Base-by-base conservation (phyloP, 2,329 filamentous ascomycete genomes). In the Diaporthe australafricana region DNA sequence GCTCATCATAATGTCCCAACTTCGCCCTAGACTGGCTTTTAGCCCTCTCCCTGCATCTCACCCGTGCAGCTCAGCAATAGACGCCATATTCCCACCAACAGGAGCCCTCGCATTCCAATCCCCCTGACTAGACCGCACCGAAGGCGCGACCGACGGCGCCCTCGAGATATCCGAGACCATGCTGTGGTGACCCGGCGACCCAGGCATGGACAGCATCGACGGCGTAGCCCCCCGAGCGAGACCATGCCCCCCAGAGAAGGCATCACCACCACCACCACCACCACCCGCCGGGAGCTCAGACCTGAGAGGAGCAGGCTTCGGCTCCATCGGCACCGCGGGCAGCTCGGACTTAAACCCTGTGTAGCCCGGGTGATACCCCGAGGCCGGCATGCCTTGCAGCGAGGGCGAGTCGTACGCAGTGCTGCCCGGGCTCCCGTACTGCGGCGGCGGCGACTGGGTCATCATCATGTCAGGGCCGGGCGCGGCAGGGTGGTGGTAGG, bases 121-220 rank as follows among this genome's bases (percentile, higher is more conserved):
- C 3, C 50, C 45, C 4, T 45, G 50, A 20, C 6, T 47, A 2
- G 50, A 68, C 8, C 55, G 50, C 22, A 47, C 42, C 3, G 65
- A 56, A 35, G 50, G 65, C 16, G 65, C 38, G 1, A 55, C 65
- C 12, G 65, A 68, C 30, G 42, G 60, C 16, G 60, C 25, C 38
- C 53, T 50, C 45, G 67, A 69, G 16, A 69, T 35, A 25, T 52
- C 67, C 32, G 53, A 69, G 2, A 69, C 42, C 53, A 69, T 60
- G n/a, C 66, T 69, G 30, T 35, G 52, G 20, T 30, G 66, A 2
- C 66, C 66, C 6, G 32, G 9, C 7, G 66, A 40, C 42, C 52
- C 53, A 14, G 53, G 52, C 25, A 69, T 57, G 40, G 66, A 69
- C 5, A 69, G 9, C 53, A 69, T 5, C 5, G 66, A 69, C 27